Percentiles rank a stretch among this genome's conserved stretches.
Conservation (phyloP, 73 alveolate species). For the Paramecium pentaurelia region DNA sequence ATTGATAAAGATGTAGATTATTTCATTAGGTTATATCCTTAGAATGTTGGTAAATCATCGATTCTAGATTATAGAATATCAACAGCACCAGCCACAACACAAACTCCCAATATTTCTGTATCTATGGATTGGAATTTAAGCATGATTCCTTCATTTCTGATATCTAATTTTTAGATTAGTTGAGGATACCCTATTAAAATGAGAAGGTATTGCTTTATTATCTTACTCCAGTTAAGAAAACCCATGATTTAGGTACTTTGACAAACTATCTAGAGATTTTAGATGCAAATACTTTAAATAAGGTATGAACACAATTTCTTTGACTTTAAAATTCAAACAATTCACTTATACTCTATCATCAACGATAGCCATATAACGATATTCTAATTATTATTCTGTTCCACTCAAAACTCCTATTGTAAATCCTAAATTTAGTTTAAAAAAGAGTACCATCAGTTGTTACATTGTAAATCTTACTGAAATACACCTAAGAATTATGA, state of each 20-base stretch:
- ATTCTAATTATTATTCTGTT: background rate
- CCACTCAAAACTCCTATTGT: slow-evolving; percentile 32
- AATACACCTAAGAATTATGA: background rate
- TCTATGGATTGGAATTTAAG: background rate
- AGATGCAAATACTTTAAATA: background rate
- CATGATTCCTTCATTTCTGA: background rate
- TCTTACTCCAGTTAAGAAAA: slow-evolving; percentile 9
- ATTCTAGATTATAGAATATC: background rate
- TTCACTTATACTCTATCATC: slow-evolving; percentile 24
- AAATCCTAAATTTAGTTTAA: background rate
- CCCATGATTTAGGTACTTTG: background rate
- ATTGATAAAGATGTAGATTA: background rate
- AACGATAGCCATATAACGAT: background rate
- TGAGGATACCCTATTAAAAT: background rate
- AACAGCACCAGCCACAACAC: slow-evolving; percentile 11
- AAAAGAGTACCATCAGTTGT: background rate
- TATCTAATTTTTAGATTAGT: background rate
- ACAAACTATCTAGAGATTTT: background rate
- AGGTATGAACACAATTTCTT: background rate
- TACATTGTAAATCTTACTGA: background rate
- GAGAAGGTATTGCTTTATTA: background rate
- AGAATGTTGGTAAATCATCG: background rate
- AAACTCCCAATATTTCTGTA: background rate
- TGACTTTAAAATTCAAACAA: slow-evolving; percentile 13
- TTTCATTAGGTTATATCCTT: background rate